phyloP scores from a whole-genome alignment of 352 stramenopile species.

The Phytophthora citricola region DNA sequence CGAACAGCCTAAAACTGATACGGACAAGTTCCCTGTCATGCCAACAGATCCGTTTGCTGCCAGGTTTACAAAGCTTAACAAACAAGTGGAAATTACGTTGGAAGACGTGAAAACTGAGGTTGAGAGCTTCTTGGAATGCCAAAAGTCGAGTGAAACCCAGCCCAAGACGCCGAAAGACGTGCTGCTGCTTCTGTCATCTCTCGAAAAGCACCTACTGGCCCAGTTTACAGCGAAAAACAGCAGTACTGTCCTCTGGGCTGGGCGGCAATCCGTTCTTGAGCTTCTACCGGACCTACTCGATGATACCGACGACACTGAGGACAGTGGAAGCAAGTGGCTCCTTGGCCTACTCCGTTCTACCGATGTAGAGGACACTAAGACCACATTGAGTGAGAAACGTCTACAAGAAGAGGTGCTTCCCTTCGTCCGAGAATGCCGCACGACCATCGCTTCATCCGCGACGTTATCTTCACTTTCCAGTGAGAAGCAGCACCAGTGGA shows the following conservation, averaged over 20 bases:
- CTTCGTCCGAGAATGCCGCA: conserved; percentile 38
- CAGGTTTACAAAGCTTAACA: conserved; percentile 19
- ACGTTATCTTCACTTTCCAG: conserved; percentile 30
- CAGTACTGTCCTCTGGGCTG: conserved; percentile 20
- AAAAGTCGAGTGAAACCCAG: conserved; percentile 17
- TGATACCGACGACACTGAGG: conserved; percentile 7
- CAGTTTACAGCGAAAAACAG: conserved; percentile 28
- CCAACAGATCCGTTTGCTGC: conserved; percentile 25
- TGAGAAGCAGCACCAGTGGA: conserved; percentile 46
- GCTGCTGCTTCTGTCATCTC: conserved; percentile 45
- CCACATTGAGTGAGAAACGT: conserved; percentile 8
- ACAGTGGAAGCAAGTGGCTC: conserved; percentile 20
- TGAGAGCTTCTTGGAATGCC: conserved; percentile 33
- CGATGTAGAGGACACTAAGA: neutral
- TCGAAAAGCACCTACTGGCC: conserved; percentile 38
- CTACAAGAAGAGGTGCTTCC: conserved; percentile 32
- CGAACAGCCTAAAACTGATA: neutral
- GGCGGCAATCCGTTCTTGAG: conserved; percentile 31
- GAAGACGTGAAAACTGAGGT: conserved; percentile 42
- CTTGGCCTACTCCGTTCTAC: conserved; percentile 12
- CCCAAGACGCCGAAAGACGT: conserved; percentile 39
- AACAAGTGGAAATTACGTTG: conserved; percentile 24
- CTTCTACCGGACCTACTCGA: conserved; percentile 26
- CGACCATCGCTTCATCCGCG: conserved; percentile 32
- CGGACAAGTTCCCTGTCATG: conserved; percentile 29